Evolutionary conservation across 495 filamentous ascomycete species (phyloP).

Genomic region (Niebla homalea): DNA sequence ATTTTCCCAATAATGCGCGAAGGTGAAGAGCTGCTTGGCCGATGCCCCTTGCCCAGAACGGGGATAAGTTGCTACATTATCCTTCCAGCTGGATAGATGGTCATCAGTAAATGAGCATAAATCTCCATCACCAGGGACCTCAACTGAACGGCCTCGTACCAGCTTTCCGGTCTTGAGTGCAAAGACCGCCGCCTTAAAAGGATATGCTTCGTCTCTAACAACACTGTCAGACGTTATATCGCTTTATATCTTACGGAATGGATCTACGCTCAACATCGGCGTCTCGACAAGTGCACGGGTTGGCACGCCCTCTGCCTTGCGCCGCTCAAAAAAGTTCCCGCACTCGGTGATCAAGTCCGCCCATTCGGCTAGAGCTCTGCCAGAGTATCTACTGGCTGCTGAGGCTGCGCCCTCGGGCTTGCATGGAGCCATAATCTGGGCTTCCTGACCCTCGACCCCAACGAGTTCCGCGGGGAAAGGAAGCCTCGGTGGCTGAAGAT

Average conservation of each 20-base stretch:
- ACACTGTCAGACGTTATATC: background rate
- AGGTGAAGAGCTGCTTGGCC: no score
- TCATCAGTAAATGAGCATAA: background rate
- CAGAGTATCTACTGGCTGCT: constrained; percentile 56
- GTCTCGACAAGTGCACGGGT: constrained; percentile 68
- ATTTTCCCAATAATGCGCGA: no score
- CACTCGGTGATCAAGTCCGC: constrained; percentile 68
- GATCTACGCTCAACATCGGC: constrained; percentile 74
- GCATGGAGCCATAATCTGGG: constrained; percentile 1
- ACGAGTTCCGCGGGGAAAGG: constrained; percentile 52
- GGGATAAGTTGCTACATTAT: no score
- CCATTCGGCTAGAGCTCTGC: constrained; percentile 89
- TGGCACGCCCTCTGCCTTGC: constrained; percentile 75
- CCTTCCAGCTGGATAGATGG: background rate
- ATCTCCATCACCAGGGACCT: background rate
- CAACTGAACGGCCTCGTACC: background rate
- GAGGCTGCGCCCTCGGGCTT: constrained; percentile 19
- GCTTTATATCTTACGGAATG: constrained; percentile 48
- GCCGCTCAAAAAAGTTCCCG: constrained; percentile 81
- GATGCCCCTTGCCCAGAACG: no score
- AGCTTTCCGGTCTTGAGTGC: background rate
- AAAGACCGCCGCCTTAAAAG: background rate
- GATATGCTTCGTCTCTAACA: background rate
- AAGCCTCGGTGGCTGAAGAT: constrained; percentile 59
- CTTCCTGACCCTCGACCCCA: constrained; percentile 22